These are phyloP conservation scores for Talaromyces ruber DNA, from an alignment of 495 filamentous ascomycete genomes.

Conservation along the genomic window DNA sequence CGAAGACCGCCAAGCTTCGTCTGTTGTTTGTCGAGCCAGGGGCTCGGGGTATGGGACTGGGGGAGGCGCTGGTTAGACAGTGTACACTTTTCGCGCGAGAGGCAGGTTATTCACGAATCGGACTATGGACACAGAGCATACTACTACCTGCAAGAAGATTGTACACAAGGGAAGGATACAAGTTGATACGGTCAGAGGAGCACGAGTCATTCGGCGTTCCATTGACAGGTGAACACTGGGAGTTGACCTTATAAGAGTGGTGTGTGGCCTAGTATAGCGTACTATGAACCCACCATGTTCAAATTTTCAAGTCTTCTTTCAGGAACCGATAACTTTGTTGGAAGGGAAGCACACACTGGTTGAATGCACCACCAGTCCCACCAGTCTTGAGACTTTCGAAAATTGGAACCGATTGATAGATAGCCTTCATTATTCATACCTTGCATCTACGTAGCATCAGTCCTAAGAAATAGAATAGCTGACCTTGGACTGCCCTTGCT, in stretches of 20 bases:
- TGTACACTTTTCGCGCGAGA: conserved; percentile 20
- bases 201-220: conserved; percentile 16
- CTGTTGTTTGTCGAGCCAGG: conserved; percentile 20
- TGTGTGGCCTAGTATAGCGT: background rate
- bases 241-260: conserved; percentile 7
- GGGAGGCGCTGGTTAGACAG: conserved; percentile 12
- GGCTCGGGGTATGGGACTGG: conserved; percentile 20
- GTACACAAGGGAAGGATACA: conserved; percentile 20
- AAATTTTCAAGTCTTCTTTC: background rate
- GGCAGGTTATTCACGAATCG: conserved; percentile 16
- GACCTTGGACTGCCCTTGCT: conserved; percentile 46
- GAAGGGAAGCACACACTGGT: background rate
- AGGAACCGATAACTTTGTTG: background rate
- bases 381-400: background rate
- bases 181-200: conserved; percentile 15
- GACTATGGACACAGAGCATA: conserved; percentile 20
- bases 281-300: background rate
- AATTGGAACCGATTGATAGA: background rate
- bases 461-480: conserved; percentile 35
- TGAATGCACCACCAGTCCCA: background rate
- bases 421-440: background rate
- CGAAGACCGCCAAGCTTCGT: conserved; percentile 16
- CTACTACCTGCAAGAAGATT: conserved; percentile 15
- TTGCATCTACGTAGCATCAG: background rate
- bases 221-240: conserved; percentile 17